These are phyloP conservation scores for Oryza punctata DNA, from an alignment of 176 grass and related monocot species.

Conservation along the genomic window DNA sequence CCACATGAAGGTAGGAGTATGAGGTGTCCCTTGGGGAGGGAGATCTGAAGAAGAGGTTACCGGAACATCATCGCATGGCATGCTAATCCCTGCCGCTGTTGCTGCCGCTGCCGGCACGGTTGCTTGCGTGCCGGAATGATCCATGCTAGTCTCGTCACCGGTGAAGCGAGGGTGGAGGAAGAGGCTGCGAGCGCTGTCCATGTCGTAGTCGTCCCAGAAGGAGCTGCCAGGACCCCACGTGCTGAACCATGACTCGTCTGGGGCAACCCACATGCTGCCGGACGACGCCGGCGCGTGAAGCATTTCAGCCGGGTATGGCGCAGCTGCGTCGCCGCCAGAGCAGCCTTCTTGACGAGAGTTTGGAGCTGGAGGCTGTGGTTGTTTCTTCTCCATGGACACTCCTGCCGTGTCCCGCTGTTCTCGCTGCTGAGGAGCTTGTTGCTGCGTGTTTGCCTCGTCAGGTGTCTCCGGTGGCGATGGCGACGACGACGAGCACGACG, in stretches of 20 bases:
- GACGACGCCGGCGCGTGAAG: slow-evolving; percentile 23
- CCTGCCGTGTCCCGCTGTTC: slow-evolving; percentile 8
- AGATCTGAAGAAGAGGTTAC: slow-evolving; percentile 42
- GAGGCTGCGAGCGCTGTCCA: slow-evolving; percentile 68
- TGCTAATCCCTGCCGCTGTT: neutral
- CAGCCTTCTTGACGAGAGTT: slow-evolving; percentile 16
- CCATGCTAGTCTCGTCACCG: slow-evolving; percentile 34
- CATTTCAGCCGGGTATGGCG: slow-evolving; percentile 15
- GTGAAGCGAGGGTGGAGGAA: slow-evolving; percentile 67
- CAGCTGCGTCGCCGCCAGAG: neutral
- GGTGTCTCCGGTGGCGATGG: slow-evolving; percentile 46
- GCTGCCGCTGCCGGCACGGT: neutral
- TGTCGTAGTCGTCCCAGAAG: slow-evolving; percentile 91
- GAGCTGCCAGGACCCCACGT: slow-evolving; percentile 82
- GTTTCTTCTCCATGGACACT: slow-evolving; percentile 21
- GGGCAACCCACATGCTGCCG: slow-evolving; percentile 55
- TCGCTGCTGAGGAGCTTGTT: neutral
- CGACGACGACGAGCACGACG: slow-evolving; percentile 58
- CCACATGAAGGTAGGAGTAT: slow-evolving; percentile 43
- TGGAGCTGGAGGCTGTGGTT: slow-evolving; percentile 9
- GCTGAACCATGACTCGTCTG: slow-evolving; percentile 85
- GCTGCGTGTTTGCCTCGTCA: slow-evolving; percentile 38
- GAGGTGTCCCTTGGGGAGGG: neutral
- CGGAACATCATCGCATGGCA: slow-evolving; percentile 39
- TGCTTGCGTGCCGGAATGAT: slow-evolving; percentile 9